phyloP scores from a whole-genome alignment of 257 asterid genomes.

The Solanum tarapatanum region DNA sequence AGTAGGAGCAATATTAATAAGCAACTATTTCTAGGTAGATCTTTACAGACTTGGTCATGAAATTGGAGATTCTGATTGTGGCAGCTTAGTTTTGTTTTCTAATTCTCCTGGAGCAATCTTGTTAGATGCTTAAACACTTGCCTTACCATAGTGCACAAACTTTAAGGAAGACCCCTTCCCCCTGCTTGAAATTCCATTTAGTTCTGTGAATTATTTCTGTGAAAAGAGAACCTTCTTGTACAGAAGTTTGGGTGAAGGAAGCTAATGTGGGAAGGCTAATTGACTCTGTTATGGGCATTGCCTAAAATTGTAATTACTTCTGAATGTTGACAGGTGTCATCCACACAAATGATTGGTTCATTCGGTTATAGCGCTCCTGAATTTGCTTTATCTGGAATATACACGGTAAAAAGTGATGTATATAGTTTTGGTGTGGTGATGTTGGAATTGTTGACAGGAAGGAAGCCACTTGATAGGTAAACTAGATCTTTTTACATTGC shows the following conservation, averaged over 20 bases:
- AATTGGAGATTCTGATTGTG: background rate
- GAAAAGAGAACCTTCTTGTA: background rate
- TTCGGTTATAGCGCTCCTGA: conserved; percentile 98
- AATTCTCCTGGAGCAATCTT: background rate
- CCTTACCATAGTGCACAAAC: background rate
- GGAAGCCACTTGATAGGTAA: conserved; percentile 97
- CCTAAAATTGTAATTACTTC: background rate
- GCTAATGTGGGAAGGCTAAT: background rate
- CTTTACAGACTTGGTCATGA: background rate
- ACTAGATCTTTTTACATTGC: background rate
- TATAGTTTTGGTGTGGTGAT: conserved; percentile 96
- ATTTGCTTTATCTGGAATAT: conserved; percentile 87
- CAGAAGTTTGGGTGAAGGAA: background rate
- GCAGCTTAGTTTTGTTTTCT: background rate
- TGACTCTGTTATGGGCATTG: background rate
- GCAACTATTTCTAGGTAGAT: background rate
- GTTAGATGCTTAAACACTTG: background rate
- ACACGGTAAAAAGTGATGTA: conserved; percentile 89
- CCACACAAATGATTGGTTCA: conserved; percentile 73
- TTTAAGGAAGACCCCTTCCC: background rate
- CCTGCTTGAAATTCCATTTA: background rate
- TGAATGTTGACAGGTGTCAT: conserved; percentile 48
- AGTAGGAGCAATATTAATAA: background rate
- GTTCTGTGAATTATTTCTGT: background rate
- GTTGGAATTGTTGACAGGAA: conserved; percentile 95